Conservation (phyloP, 2,329 filamentous ascomycete species). For the Ceratocystis smalleyi region DNA sequence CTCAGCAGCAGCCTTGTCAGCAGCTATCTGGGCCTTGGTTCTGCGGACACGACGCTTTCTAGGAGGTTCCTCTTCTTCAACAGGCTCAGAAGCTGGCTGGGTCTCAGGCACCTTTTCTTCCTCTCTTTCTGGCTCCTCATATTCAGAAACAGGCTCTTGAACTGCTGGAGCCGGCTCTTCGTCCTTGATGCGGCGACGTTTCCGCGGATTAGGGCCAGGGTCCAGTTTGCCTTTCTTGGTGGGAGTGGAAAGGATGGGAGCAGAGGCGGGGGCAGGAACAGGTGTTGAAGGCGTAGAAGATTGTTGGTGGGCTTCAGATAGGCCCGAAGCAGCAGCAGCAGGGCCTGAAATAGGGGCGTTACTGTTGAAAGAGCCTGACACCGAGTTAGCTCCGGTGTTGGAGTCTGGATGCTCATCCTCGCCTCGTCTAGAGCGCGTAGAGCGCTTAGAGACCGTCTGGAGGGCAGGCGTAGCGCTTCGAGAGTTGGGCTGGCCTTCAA, state of each 20-base stretch:
- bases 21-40: slow-evolving; percentile 12
- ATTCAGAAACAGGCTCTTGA: background rate
- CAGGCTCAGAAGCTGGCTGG: slow-evolving; percentile 20
- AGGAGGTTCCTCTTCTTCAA: slow-evolving; percentile 24
- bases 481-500: slow-evolving; percentile 33
- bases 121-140: background rate
- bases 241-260: background rate
- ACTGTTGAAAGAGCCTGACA: slow-evolving; percentile 25
- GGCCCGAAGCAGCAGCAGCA: background rate
- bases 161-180: background rate
- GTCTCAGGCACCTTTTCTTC: slow-evolving; percentile 19
- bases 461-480: slow-evolving; percentile 36
- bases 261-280: background rate
- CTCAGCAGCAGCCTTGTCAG: slow-evolving; percentile 12
- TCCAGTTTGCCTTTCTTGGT: background rate
- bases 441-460: slow-evolving; percentile 18
- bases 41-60: slow-evolving; percentile 22
- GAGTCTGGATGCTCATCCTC: slow-evolving; percentile 23
- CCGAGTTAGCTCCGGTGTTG: slow-evolving; percentile 21
- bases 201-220: slow-evolving; percentile 10
- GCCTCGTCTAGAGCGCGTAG: slow-evolving; percentile 22
- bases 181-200: slow-evolving; percentile 14
- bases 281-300: slow-evolving; percentile 3
- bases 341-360: slow-evolving; percentile 18
- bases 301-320: background rate